Evolutionary conservation across 2,329 filamentous ascomycete species (phyloP).

Genomic region (Mycosphaerelloides madeirae): DNA sequence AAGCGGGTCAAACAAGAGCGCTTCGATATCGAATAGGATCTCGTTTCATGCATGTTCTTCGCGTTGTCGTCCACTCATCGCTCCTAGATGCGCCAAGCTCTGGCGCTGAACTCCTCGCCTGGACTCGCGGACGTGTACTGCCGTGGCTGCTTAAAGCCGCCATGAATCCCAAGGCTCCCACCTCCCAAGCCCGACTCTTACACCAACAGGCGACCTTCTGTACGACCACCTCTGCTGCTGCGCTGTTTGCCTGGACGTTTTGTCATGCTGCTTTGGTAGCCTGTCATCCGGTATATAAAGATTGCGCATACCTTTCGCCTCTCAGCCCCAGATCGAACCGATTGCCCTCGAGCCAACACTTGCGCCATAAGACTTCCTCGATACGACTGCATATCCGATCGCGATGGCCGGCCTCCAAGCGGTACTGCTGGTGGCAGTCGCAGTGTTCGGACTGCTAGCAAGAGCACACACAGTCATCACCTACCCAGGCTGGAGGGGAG

Average conservation of each 20-base stretch:
- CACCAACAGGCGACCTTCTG: constrained; percentile 5
- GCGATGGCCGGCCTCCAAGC: constrained; percentile 5
- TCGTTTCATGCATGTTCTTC: too few species aligned
- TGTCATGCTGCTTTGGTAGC: not conserved
- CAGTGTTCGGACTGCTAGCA: constrained; percentile 2
- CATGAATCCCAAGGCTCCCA: too few species aligned
- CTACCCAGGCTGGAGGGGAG: constrained; percentile 81
- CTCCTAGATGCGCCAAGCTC: constrained; percentile 5
- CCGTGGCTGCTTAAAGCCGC: too few species aligned
- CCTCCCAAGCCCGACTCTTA: too few species aligned
- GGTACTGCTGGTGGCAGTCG: constrained; percentile 3
- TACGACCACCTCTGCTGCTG: not conserved
- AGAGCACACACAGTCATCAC: constrained; percentile 74
- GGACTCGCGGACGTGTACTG: too few species aligned
- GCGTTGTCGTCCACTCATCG: constrained; percentile 5
- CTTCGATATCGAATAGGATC: too few species aligned
- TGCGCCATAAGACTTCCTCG: not conserved
- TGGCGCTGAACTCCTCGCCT: constrained; percentile 7
- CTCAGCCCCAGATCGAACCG: too few species aligned
- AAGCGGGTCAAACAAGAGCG: too few species aligned
- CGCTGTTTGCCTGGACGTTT: constrained; percentile 2
- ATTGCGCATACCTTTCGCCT: too few species aligned
- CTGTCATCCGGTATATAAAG: not conserved
- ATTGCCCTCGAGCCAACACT: not conserved
- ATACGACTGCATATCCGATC: not conserved